These are phyloP conservation scores for Aspergillus spinulosporus DNA, from an alignment of 2,329 filamentous ascomycete genomes.

Conservation along the genomic window DNA sequence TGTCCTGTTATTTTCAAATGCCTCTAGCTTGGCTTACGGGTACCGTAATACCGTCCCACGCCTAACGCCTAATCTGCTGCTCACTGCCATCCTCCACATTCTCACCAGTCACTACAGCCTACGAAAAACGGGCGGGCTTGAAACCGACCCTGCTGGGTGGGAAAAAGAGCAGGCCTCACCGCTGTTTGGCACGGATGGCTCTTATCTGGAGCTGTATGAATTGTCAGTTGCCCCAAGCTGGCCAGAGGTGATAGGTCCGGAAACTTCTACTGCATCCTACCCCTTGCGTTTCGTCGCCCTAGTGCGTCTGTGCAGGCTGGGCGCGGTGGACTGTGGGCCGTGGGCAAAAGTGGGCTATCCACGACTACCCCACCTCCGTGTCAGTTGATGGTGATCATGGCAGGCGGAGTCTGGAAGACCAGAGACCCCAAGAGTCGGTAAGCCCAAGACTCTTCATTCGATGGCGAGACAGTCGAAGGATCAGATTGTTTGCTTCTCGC, in stretches of 20 bases:
- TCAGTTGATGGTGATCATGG: background rate
- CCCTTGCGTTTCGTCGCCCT: constrained; percentile 24
- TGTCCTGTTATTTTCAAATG: background rate
- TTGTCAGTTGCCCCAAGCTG: constrained; percentile 15
- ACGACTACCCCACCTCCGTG: background rate
- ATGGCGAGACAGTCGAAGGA: background rate
- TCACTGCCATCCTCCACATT: background rate
- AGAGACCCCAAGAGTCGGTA: background rate
- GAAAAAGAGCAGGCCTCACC: constrained; percentile 20
- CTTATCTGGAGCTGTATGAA: constrained; percentile 11
- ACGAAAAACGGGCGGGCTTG: background rate
- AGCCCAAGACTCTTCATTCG: background rate
- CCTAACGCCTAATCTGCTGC: no score
- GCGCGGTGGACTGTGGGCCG: background rate
- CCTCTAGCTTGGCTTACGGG: no score
- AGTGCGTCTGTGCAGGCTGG: constrained; percentile 10
- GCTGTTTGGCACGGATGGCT: constrained; percentile 19
- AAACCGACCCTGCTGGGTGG: background rate
- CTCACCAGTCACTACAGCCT: background rate
- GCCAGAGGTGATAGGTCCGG: constrained; percentile 25
- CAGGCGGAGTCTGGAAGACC: background rate
- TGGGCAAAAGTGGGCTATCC: background rate
- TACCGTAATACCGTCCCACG: no score
- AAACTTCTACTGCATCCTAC: constrained; percentile 24
- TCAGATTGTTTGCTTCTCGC: background rate